Percentiles rank a stretch among this genome's conserved stretches.
These are phyloP conservation scores for Pleurotus tuoliensis DNA, from an alignment of 768 basidiomycete genomes.

Conservation along the genomic window DNA sequence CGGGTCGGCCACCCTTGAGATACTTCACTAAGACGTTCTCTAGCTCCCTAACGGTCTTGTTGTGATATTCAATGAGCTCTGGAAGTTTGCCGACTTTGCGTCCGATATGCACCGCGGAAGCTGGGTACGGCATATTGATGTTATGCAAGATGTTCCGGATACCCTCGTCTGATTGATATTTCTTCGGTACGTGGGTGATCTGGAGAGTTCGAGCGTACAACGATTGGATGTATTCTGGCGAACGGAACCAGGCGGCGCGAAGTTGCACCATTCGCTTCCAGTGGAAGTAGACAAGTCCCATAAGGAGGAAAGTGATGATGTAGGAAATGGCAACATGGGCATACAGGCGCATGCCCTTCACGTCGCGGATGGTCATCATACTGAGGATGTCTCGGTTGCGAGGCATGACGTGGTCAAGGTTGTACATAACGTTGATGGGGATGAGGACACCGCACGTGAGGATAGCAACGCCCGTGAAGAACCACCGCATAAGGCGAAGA, in stretches of 20 bases:
- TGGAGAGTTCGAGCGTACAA: constrained; percentile 82
- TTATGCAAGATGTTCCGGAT: constrained; percentile 55
- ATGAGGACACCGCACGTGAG: constrained; percentile 72
- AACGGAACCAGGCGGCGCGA: constrained; percentile 70
- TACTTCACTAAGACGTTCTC: constrained; percentile 74
- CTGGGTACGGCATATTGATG: constrained; percentile 62
- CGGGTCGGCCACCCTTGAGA: constrained; percentile 62
- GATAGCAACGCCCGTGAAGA: constrained; percentile 62
- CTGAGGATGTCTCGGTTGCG: constrained; percentile 45
- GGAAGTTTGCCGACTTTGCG: constrained; percentile 71
- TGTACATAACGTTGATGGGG: constrained; percentile 60
- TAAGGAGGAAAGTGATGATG: constrained; percentile 54
- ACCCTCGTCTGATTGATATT: constrained; percentile 68
- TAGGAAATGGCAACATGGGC: constrained; percentile 72
- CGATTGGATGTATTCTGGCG: constrained; percentile 64
- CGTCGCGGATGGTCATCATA: constrained; percentile 69
- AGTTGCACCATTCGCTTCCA: constrained; percentile 67
- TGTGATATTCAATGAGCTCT: constrained; percentile 73
- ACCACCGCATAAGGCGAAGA: constrained; percentile 74
- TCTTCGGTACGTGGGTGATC: constrained; percentile 63
- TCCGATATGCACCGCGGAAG: constrained; percentile 70
- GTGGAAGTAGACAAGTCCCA: constrained; percentile 56
- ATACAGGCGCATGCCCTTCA: constrained; percentile 58
- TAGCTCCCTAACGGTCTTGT: constrained; percentile 70
- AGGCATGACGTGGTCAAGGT: background rate